Evolutionary conservation across 306 rosid species (phyloP), one percentile per base, ranked within the genome.

Genomic region (Dicorynia guianensis): DNA sequence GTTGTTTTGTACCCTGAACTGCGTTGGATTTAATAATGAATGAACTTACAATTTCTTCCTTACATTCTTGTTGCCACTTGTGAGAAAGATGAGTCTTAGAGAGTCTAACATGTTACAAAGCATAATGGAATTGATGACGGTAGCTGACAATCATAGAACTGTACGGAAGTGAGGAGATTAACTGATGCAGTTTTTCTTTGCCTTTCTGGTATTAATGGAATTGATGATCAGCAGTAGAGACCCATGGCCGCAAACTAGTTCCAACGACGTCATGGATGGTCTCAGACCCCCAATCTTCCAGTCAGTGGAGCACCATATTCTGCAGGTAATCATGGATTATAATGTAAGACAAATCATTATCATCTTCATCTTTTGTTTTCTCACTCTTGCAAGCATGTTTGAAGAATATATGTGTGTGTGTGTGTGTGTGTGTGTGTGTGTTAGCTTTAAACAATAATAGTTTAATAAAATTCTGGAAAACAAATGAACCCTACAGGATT

Each of bases 221-320:
- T 55, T n/a, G n/a, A n/a, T 63, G 19, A 77, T 59, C 60, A 86
- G 86, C 75, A 72, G 85, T 73, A 85, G 92, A 86, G 96, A 88
- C 20, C 69, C 84, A 9, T 91, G 90, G 95, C 80, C 86, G 44
- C 93, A 82, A 63, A 81, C 76, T 20, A 81, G 57, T 76, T 56
- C 87, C 14, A 84, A 59, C 30, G 89, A 89, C 67, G 60, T 83
- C 67, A 59, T 83, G 65, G 93, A 83, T 44, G 81, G 81, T 38
- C 79, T 66, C 58, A 84, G 77, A 78, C 71, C 83, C 71, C 61
- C 81, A 42, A 71, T 86, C 57, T 76, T 90, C 54, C 90, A 66
- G 58, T 66, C 89, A 39, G 82, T 81, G 20, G 88, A 75, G 8
- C 86, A 81, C 81, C 89, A 88, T 83, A 65, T 82, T 70, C 92